These are phyloP conservation scores for Aschersonia sp. DNA, from an alignment of 2,329 filamentous ascomycete species.

Conservation along the genomic window DNA sequence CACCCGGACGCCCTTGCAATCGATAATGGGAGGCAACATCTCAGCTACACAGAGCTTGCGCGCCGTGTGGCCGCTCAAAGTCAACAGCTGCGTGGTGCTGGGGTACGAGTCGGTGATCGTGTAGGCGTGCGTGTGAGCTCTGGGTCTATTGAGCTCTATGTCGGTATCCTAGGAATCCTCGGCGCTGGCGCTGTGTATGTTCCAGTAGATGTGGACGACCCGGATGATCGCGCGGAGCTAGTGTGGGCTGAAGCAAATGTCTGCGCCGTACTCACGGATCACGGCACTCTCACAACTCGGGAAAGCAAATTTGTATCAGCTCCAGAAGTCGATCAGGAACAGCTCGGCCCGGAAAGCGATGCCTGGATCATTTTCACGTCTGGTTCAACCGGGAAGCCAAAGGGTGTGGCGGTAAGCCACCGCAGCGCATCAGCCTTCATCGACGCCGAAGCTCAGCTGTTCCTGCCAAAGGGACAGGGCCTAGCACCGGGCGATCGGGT, in stretches of 20 bases:
- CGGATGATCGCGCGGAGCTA: slow-evolving; percentile 6
- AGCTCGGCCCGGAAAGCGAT: slow-evolving; percentile 4
- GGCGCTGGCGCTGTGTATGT: slow-evolving; percentile 7
- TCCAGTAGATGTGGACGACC: slow-evolving; percentile 9
- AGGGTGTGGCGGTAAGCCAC: slow-evolving; percentile 10
- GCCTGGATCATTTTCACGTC: slow-evolving; percentile 12
- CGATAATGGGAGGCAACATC: slow-evolving; percentile 2
- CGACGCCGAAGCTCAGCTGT: slow-evolving; percentile 8
- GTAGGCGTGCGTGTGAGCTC: slow-evolving; percentile 7
- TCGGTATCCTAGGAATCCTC: slow-evolving; percentile 6
- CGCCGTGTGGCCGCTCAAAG: background rate
- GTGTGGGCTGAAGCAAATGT: slow-evolving; percentile 7
- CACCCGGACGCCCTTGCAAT: slow-evolving; percentile 4
- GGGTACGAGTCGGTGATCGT: slow-evolving; percentile 6
- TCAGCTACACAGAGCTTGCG: slow-evolving; percentile 4
- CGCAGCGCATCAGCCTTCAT: slow-evolving; percentile 10
- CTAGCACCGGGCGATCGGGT: slow-evolving; percentile 9
- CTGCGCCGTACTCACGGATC: slow-evolving; percentile 6
- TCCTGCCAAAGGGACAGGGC: slow-evolving; percentile 4
- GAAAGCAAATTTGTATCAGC: background rate
- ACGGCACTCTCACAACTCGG: slow-evolving; percentile 3
- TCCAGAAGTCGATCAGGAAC: background rate
- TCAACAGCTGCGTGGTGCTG: background rate
- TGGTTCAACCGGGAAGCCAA: slow-evolving; percentile 9
- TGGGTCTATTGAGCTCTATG: slow-evolving; percentile 6